phyloP scores from a whole-genome alignment of 1,139 yeast species.

The Scheffersomyces segobiensis region DNA sequence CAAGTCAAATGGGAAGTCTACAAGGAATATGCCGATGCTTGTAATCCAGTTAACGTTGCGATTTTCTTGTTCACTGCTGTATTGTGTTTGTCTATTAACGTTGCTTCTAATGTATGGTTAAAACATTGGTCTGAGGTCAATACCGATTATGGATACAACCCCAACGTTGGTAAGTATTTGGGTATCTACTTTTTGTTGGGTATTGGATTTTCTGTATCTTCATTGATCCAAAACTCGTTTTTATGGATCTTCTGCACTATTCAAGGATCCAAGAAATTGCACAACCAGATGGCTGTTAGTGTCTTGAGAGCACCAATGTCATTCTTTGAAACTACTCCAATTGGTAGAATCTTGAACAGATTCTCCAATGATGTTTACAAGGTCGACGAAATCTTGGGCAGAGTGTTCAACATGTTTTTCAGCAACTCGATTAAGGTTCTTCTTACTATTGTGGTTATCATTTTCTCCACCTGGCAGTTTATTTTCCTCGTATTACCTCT shows the following conservation, averaged over 20 bases:
- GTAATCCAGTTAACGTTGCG: constrained; percentile 71
- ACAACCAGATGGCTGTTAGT: constrained; percentile 73
- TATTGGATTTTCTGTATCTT: constrained; percentile 55
- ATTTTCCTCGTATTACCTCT: constrained; percentile 71
- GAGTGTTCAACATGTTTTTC: constrained; percentile 84
- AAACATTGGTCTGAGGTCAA: constrained; percentile 97
- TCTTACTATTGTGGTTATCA: constrained; percentile 79
- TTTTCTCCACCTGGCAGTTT: constrained; percentile 88
- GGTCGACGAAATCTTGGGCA: constrained; percentile 82
- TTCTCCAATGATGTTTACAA: constrained; percentile 93
- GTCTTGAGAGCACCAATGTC: constrained; percentile 95
- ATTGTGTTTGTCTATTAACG: constrained; percentile 56
- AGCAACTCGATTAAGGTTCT: constrained; percentile 70
- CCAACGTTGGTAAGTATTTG: constrained; percentile 66
- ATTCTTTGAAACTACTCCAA: constrained; percentile 95
- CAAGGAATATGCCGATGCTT: constrained; percentile 79
- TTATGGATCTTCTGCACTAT: constrained; percentile 86
- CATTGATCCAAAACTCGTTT: constrained; percentile 65
- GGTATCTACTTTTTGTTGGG: constrained; percentile 79
- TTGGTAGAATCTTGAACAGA: constrained; percentile 90
- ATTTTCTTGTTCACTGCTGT: constrained; percentile 55
- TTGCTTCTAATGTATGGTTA: constrained; percentile 75
- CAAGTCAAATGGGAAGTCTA: constrained; percentile 91
- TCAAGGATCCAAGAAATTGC: constrained; percentile 76
- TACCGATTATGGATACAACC: constrained; percentile 66